Evolutionary conservation across 2,329 filamentous ascomycete genomes (phyloP).

Genomic region (Dichotomopilus funicola): DNA sequence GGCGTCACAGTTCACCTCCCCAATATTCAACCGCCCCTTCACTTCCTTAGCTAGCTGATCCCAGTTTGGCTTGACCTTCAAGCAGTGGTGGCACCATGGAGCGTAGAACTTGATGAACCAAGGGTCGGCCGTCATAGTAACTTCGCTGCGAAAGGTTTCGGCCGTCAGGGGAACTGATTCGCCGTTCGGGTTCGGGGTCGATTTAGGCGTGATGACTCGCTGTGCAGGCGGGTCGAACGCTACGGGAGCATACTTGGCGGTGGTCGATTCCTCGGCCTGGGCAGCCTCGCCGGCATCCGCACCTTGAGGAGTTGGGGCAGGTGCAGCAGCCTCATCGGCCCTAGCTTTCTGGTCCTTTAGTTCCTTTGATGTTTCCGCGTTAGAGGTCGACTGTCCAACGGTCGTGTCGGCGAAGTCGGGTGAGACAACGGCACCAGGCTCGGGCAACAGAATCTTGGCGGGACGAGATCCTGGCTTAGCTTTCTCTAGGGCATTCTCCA

Average conservation of each 20-base stretch:
- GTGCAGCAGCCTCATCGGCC: not conserved
- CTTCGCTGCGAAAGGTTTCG: constrained; percentile 77
- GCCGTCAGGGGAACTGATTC: constrained; percentile 68
- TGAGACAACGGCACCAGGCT: constrained; percentile 51
- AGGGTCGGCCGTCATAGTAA: constrained; percentile 80
- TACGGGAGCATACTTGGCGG: constrained; percentile 18
- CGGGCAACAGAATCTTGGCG: constrained; percentile 59
- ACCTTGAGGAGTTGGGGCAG: not conserved
- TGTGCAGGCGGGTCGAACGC: constrained; percentile 26
- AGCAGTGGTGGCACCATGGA: constrained; percentile 94
- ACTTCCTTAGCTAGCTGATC: constrained; percentile 83
- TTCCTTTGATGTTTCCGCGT: not conserved
- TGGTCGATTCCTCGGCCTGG: constrained; percentile 28
- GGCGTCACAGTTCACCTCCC: constrained; percentile 90
- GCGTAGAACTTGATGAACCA: constrained; percentile 99
- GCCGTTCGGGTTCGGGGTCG: constrained; percentile 67
- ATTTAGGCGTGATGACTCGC: constrained; percentile 46
- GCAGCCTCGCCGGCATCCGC: not conserved
- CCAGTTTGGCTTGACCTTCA: constrained; percentile 88
- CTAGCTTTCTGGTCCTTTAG: not conserved
- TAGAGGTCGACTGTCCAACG: not conserved
- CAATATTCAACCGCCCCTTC: constrained; percentile 82
- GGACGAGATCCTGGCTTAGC: constrained; percentile 77
- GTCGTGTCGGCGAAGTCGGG: constrained; percentile 2
- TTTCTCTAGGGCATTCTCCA: constrained; percentile 71